These are phyloP conservation scores for Podospora fimiseda DNA, from an alignment of 495 filamentous ascomycete genomes.

Conservation along the genomic window DNA sequence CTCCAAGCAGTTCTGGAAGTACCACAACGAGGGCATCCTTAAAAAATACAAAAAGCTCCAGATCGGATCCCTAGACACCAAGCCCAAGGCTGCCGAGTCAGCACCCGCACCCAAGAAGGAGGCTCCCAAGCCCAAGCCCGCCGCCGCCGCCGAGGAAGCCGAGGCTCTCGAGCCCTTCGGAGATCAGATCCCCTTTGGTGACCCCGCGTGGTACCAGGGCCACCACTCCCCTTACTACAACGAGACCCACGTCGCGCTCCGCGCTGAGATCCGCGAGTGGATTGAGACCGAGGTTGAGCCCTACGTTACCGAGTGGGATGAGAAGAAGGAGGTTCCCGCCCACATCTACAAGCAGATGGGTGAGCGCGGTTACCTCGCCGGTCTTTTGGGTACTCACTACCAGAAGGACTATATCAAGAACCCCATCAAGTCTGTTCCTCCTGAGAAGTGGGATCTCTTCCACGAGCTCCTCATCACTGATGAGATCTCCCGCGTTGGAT, in stretches of 20 bases:
- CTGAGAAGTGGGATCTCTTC: conserved; percentile 95
- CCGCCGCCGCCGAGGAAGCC: conserved; percentile 47
- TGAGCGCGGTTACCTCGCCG: conserved; percentile 83
- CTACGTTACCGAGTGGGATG: conserved; percentile 92
- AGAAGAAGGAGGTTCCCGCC: conserved; percentile 78
- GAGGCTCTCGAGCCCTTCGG: conserved; percentile 81
- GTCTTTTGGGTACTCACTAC: conserved; percentile 77
- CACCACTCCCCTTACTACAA: conserved; percentile 96
- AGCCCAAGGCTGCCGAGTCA: conserved; percentile 50
- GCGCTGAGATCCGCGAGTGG: conserved; percentile 86
- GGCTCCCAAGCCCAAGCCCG: conserved; percentile 44
- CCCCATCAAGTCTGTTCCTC: conserved; percentile 65
- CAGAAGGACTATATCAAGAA: conserved; percentile 65
- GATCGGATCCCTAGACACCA: conserved; percentile 84
- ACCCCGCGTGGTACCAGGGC: conserved; percentile 94
- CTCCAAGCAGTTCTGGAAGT: conserved; percentile 99
- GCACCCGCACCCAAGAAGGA: conserved; percentile 41
- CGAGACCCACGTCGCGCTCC: conserved; percentile 81
- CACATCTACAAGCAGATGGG: conserved; percentile 94
- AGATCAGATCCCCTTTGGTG: conserved; percentile 80
- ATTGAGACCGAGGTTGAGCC: conserved; percentile 86
- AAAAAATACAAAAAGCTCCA: conserved; percentile 93
- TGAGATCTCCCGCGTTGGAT: conserved; percentile 80
- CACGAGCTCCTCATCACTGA: conserved; percentile 94
- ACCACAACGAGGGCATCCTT: conserved; percentile 87